A percentile compares a stretch with the other conserved stretches of the same genome.
Evolutionary conservation across 345 rosid genomes (phyloP).

Genomic region (Heritiera littoralis): DNA sequence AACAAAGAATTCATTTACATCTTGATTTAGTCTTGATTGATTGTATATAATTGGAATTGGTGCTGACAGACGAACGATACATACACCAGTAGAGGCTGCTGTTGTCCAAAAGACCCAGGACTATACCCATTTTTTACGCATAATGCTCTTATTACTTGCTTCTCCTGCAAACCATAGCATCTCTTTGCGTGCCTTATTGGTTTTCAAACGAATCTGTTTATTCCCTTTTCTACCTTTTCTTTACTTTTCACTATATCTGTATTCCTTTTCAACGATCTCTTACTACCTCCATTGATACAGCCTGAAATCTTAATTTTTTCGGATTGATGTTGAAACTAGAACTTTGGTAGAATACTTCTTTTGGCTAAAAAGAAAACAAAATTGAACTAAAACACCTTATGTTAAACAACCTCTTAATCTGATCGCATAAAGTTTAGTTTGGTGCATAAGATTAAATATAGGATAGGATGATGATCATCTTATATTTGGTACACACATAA

Average conservation of each 20-base stretch:
- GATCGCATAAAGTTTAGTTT: too few relatives aligned
- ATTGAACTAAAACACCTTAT: too few relatives aligned
- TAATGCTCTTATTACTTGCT: conserved; percentile 1
- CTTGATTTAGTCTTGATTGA: background rate
- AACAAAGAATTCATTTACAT: too few relatives aligned
- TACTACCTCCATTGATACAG: background rate
- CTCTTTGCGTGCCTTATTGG: background rate
- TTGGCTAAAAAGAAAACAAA: too few relatives aligned
- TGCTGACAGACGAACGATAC: too few relatives aligned
- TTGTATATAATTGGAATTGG: background rate
- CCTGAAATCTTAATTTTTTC: background rate
- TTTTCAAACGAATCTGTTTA: background rate
- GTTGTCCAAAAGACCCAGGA: too few relatives aligned
- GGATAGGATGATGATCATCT: too few relatives aligned
- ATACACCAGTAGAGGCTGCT: too few relatives aligned
- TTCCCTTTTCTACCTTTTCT: background rate
- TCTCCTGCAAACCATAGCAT: background rate
- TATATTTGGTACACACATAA: too few relatives aligned
- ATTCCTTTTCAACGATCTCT: background rate
- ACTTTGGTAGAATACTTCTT: too few relatives aligned
- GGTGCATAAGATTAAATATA: too few relatives aligned
- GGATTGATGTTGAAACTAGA: background rate
- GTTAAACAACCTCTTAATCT: too few relatives aligned
- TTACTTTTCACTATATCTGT: background rate
- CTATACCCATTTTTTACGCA: background rate